Percentiles rank a stretch among this genome's conserved stretches.
These are phyloP conservation scores for Pseudocohnilembus persalinus DNA, from an alignment of 169 alveolate genomes.

Conservation along the genomic window DNA sequence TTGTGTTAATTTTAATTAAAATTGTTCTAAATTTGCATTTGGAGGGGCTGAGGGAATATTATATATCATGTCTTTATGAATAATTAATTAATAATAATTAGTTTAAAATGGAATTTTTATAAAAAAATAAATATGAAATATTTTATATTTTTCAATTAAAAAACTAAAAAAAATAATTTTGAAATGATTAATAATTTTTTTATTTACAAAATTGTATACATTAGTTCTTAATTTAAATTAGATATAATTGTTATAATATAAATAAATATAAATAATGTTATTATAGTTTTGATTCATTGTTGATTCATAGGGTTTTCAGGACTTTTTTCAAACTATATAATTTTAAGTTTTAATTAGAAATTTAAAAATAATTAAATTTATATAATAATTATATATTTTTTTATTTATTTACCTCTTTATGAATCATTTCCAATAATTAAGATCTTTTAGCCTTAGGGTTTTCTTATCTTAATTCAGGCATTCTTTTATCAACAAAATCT, in stretches of 20 bases:
- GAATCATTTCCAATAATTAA: background rate
- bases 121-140: no score
- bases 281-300: background rate
- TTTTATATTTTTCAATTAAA: no score
- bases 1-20: conserved; percentile 38
- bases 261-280: no score
- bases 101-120: background rate
- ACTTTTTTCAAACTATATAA: background rate
- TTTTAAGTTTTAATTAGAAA: no score
- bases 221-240: no score
- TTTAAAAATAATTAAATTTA: no score
- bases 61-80: conserved; percentile 5
- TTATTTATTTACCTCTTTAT: background rate
- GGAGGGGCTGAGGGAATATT: conserved; percentile 56
- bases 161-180: no score
- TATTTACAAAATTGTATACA: no score
- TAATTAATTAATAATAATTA: no score
- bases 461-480: background rate
- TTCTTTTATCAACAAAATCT: background rate
- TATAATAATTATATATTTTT: no score
- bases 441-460: background rate
- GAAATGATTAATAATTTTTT: background rate
- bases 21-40: conserved; percentile 36
- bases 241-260: no score
- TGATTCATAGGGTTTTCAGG: background rate